These are phyloP conservation scores for Chenopodium formosanum DNA, from an alignment of 148 eudicot species.

Conservation along the genomic window DNA sequence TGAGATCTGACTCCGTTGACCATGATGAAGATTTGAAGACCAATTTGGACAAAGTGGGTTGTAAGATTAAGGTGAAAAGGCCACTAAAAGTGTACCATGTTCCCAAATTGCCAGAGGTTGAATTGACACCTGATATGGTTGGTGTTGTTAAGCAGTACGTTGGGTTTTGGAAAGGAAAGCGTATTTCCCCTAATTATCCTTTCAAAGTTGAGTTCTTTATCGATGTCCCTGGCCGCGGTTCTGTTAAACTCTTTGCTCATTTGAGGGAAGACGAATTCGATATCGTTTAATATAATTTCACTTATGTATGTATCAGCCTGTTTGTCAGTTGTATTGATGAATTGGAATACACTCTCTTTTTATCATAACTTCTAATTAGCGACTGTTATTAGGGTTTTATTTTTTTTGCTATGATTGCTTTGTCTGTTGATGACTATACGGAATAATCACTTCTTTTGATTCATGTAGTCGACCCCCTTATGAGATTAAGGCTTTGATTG, in stretches of 20 bases:
- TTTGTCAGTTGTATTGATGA: too few relatives aligned
- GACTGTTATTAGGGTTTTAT: too few relatives aligned
- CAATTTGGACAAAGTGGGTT: slow-evolving; percentile 46
- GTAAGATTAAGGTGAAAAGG: slow-evolving; percentile 55
- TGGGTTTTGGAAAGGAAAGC: slow-evolving; percentile 65
- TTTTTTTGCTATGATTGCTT: too few relatives aligned
- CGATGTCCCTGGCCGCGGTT: slow-evolving; percentile 39
- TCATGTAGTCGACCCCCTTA: too few relatives aligned
- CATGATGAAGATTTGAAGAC: slow-evolving; percentile 25
- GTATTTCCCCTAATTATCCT: slow-evolving; percentile 62
- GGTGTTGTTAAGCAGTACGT: slow-evolving; percentile 63
- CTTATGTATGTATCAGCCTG: too few relatives aligned
- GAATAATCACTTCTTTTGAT: too few relatives aligned
- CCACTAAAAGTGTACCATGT: slow-evolving; percentile 69
- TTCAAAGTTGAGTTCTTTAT: slow-evolving; percentile 53
- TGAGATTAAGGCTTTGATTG: too few relatives aligned
- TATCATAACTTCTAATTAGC: too few relatives aligned
- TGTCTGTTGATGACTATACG: too few relatives aligned
- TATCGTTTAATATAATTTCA: not conserved
- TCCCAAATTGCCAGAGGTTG: slow-evolving; percentile 50
- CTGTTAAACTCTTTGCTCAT: slow-evolving; percentile 58
- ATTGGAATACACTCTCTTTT: too few relatives aligned
- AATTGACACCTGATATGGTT: slow-evolving; percentile 44
- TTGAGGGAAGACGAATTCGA: slow-evolving; percentile 82
- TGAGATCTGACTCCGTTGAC: not conserved